Percentiles rank a stretch among this genome's conserved stretches.
Evolutionary conservation across 2,329 filamentous ascomycete species (phyloP).

Genomic region (Aspergillus viridinutans): DNA sequence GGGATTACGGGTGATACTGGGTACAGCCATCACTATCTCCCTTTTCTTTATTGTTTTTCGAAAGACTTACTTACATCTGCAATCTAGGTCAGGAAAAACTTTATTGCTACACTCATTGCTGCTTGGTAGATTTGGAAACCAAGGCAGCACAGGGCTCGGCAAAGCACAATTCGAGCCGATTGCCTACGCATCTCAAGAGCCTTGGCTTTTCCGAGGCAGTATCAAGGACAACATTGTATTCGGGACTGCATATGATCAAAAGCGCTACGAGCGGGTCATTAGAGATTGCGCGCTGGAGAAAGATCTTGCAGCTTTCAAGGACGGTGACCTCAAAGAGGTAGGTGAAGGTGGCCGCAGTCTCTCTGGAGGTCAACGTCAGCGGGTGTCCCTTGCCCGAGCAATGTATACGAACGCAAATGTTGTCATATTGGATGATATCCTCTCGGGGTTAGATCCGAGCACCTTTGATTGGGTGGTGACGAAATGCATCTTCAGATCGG

Average conservation of each 20-base stretch:
- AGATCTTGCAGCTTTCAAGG: conserved; percentile 52
- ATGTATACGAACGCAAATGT: conserved; percentile 54
- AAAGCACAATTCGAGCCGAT: conserved; percentile 10
- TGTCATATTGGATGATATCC: conserved; percentile 51
- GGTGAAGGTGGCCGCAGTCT: conserved; percentile 60
- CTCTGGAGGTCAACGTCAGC: conserved; percentile 59
- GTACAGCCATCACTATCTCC: neutral
- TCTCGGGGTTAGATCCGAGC: conserved; percentile 9
- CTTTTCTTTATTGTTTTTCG: neutral
- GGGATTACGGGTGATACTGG: conserved; percentile 5
- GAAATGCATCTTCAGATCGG: conserved; percentile 7
- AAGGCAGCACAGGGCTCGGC: neutral
- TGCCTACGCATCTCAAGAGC: conserved; percentile 53
- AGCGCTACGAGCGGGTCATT: conserved; percentile 56
- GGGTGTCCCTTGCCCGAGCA: conserved; percentile 55
- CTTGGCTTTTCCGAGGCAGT: conserved; percentile 62
- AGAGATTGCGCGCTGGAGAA: conserved; percentile 55
- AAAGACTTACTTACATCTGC: neutral
- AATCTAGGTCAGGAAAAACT: conserved; percentile 5
- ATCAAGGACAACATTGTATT: conserved; percentile 64
- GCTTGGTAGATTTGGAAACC: neutral
- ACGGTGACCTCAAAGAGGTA: conserved; percentile 56
- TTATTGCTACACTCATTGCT: conserved; percentile 4
- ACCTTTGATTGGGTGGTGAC: conserved; percentile 4
- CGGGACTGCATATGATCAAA: conserved; percentile 50